Evolutionary conservation across 2,329 filamentous ascomycete genomes (phyloP).

Genomic region (Colletotrichum caudatum): DNA sequence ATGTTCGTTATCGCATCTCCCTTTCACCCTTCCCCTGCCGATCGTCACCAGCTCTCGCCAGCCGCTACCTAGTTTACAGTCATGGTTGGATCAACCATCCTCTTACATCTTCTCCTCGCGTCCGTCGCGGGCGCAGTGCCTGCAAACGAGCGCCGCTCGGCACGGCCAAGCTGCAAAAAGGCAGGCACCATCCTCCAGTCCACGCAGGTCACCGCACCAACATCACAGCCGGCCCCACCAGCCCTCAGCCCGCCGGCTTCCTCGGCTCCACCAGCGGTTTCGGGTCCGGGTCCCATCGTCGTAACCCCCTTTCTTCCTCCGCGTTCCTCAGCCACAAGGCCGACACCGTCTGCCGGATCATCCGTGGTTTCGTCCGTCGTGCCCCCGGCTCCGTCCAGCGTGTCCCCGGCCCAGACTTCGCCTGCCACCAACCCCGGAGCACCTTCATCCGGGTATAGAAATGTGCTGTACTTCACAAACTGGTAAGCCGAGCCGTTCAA

Average conservation of each 20-base stretch:
- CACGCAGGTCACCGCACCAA: constrained; percentile 10
- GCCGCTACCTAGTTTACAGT: not conserved
- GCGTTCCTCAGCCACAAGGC: not conserved
- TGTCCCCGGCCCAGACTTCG: not conserved
- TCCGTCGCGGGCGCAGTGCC: constrained; percentile 31
- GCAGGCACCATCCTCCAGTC: constrained; percentile 6
- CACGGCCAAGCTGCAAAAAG: constrained; percentile 2
- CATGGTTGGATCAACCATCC: constrained; percentile 23
- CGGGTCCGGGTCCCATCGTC: not conserved
- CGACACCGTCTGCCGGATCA: not conserved
- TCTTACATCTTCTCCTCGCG: constrained; percentile 30
- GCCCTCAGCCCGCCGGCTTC: not conserved
- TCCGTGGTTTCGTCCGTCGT: not conserved
- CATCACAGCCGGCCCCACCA: constrained; percentile 1
- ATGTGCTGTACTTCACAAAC: constrained; percentile 66
- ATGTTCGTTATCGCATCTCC: not conserved
- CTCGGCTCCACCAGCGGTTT: not conserved
- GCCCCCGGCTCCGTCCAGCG: not conserved
- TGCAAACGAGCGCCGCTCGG: not conserved
- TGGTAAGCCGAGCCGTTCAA: constrained; percentile 55
- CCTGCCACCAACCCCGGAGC: constrained; percentile 5
- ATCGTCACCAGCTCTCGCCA: constrained; percentile 16
- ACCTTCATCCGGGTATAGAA: constrained; percentile 45
- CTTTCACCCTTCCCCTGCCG: constrained; percentile 8
- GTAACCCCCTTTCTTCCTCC: constrained; percentile 14